Evolutionary conservation across 2,329 filamentous ascomycete species (phyloP).

Genomic region (Aspergillus texensis): DNA sequence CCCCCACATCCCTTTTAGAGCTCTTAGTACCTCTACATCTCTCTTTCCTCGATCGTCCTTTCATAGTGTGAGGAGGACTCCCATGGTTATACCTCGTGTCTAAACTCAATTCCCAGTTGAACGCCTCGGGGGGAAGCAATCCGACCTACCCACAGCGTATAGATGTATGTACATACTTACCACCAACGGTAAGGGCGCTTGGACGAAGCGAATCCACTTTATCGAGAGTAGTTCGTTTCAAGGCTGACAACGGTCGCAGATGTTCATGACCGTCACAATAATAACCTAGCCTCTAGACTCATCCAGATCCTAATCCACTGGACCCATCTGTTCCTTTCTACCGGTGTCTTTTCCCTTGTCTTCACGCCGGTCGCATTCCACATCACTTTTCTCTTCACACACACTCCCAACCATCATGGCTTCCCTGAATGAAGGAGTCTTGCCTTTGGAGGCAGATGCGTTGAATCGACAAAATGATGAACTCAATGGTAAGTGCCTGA

Average conservation of each 20-base stretch:
- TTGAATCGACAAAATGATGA: slow-evolving; percentile 19
- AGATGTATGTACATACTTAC: slow-evolving; percentile 9
- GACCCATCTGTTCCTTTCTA: not conserved
- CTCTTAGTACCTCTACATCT: not conserved
- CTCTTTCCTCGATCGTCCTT: not conserved
- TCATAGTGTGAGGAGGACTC: not conserved
- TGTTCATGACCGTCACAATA: slow-evolving; percentile 9
- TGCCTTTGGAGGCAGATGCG: slow-evolving; percentile 29
- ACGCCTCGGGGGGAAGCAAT: slow-evolving; percentile 14
- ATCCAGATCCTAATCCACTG: slow-evolving; percentile 3
- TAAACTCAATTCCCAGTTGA: slow-evolving; percentile 11
- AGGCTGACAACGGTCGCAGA: slow-evolving; percentile 23
- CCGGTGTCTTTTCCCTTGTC: slow-evolving; percentile 3
- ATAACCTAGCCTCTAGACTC: slow-evolving; percentile 5
- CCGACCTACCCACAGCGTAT: slow-evolving; percentile 19
- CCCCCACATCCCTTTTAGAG: not conserved
- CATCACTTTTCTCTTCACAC: not conserved
- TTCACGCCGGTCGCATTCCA: slow-evolving; percentile 24
- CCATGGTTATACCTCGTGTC: slow-evolving; percentile 1
- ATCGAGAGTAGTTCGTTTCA: slow-evolving; percentile 14
- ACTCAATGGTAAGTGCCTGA: slow-evolving; percentile 7
- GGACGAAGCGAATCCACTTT: slow-evolving; percentile 20
- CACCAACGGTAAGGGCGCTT: slow-evolving; percentile 20
- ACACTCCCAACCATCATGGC: slow-evolving; percentile 25
- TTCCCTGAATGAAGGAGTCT: slow-evolving; percentile 28